Evolutionary conservation across 2,329 filamentous ascomycete genomes (phyloP).

Genomic region (Macrophomina pseudophaseolina): DNA sequence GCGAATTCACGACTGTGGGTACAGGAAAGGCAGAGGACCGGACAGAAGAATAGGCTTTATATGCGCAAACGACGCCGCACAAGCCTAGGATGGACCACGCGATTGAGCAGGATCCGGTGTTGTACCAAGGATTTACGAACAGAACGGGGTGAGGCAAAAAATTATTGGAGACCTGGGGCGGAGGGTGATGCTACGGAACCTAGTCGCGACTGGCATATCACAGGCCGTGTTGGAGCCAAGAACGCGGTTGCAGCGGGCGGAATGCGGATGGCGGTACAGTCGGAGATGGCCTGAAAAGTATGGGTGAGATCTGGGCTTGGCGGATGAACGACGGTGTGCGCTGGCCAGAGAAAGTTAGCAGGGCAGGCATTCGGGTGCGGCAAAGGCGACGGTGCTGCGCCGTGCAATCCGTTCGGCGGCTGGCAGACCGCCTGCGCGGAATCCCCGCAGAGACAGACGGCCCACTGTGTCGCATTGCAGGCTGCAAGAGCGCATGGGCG

Average conservation of each 20-base stretch:
- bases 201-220: conserved; percentile 12
- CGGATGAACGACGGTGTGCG: neutral
- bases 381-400: conserved; percentile 3
- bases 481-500: neutral
- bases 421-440: neutral
- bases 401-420: neutral
- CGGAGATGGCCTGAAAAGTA: conserved; percentile 6
- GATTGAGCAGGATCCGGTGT: neutral
- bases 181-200: conserved; percentile 9
- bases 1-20: neutral
- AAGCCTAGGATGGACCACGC: conserved; percentile 14
- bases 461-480: neutral
- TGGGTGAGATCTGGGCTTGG: neutral
- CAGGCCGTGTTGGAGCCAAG: neutral
- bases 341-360: conserved; percentile 3
- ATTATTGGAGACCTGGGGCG: conserved; percentile 6
- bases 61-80: neutral
- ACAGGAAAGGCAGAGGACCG: neutral
- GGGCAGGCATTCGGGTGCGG: neutral
- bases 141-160: conserved; percentile 1
- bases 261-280: conserved; percentile 6
- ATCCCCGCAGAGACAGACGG: conserved; percentile 10
- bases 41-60: conserved; percentile 3
- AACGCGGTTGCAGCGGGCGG: conserved; percentile 10
- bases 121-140: neutral